Percentiles rank a stretch among this genome's conserved stretches.
These are phyloP conservation scores for Sordariomycetes sp. DNA, from an alignment of 2,329 filamentous ascomycete species.

Conservation along the genomic window DNA sequence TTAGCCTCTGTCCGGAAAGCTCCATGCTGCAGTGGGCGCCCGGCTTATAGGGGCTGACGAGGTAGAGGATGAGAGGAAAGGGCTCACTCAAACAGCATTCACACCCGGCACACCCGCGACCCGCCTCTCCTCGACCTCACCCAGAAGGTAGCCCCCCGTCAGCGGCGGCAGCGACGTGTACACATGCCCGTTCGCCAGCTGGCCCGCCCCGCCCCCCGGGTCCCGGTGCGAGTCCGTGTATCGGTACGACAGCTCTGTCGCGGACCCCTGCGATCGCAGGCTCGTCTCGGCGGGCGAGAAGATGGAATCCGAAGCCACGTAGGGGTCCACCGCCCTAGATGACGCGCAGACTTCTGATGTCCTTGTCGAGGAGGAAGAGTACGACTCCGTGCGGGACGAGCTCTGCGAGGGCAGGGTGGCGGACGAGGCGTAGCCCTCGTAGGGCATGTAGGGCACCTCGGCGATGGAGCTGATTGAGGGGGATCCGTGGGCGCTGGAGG, in stretches of 20 bases:
- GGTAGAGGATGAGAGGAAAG: not conserved
- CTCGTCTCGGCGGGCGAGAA: conserved; percentile 8
- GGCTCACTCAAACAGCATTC: not conserved
- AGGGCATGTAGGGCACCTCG: not conserved
- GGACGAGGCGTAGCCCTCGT: conserved; percentile 1
- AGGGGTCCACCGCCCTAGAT: no score
- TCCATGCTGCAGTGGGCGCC: no score
- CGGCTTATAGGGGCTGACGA: not conserved
- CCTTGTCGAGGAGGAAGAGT: conserved; percentile 3
- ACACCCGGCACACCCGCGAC: not conserved
- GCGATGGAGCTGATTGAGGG: conserved; percentile 4
- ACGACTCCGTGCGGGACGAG: conserved; percentile 3
- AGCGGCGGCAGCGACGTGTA: conserved; percentile 1
- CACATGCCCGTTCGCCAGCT: conserved; percentile 2
- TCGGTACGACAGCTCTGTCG: conserved; percentile 8
- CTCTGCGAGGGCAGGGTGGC: conserved; percentile 3
- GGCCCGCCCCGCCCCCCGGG: not conserved
- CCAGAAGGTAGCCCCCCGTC: not conserved
- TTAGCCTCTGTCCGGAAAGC: not conserved
- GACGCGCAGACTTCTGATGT: not conserved
- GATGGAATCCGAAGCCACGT: conserved; percentile 1
- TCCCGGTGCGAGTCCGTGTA: conserved; percentile 5
- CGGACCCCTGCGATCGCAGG: conserved; percentile 8
- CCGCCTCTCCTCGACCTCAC: not conserved
- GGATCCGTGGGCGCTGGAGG: conserved; percentile 4